Conservation (phyloP, 116 monocot species). For the Papilionanthe hybrid region DNA sequence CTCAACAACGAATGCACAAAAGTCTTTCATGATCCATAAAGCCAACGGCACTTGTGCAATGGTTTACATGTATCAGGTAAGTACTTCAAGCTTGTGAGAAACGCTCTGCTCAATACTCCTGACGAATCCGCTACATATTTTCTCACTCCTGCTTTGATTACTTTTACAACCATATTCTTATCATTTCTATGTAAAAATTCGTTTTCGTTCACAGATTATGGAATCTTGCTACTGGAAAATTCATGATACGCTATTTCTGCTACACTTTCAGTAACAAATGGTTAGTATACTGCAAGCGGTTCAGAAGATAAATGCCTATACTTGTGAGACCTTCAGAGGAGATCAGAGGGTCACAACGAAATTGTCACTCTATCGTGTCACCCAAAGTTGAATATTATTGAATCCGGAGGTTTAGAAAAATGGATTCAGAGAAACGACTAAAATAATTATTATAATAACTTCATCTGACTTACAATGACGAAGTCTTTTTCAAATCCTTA, state of each 20-base stretch:
- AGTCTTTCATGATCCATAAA: no score
- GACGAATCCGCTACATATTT: no score
- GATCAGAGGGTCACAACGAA: conserved; percentile 11
- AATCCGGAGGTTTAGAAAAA: conserved; percentile 12
- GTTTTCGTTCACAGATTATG: conserved; percentile 9
- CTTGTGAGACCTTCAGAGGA: conserved; percentile 15
- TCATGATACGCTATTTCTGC: conserved; percentile 11
- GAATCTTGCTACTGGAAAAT: conserved; percentile 5
- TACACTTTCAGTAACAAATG: conserved; percentile 17
- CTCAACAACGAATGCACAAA: no score
- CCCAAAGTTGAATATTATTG: conserved; percentile 12
- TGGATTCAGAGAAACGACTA: conserved; percentile 9
- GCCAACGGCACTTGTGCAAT: no score
- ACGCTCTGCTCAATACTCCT: no score
- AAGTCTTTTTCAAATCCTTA: not conserved
- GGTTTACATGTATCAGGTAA: no score
- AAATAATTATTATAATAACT: no score
- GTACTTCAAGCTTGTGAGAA: no score
- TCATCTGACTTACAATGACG: not conserved
- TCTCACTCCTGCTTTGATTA: no score
- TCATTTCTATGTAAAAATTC: not conserved
- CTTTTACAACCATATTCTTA: not conserved
- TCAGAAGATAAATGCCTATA: conserved; percentile 17
- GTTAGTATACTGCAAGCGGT: conserved; percentile 13
- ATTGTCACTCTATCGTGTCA: conserved; percentile 7